Evolutionary conservation across 306 rosid genomes (phyloP), one percentile per base, ranked within the genome.

Genomic region (Sophora flavescens): DNA sequence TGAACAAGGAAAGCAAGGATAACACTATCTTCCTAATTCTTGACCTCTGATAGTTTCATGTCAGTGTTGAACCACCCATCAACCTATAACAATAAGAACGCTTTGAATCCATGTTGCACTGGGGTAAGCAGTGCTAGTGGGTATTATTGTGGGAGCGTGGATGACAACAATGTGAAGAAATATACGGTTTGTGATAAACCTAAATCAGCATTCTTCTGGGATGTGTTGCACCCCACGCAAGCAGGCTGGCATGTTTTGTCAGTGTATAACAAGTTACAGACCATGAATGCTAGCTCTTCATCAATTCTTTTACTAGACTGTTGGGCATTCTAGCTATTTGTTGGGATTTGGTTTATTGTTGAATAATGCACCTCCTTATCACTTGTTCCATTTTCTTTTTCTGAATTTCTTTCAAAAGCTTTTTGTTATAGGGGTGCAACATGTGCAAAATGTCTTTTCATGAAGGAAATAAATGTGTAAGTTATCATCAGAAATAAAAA

Each of bases 221-320:
- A 92, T 84, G 0, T 6, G 5, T 80, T 75, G 56, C 97, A 90
- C 45, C 97, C 97, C 1, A 80, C 96, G 12, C 92, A 92, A 50
- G 83, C 86, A 16, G 96, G 97, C 2, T 92, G 97, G 97, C 52
- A 50, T 9, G 93, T 89, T 63, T n/a, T n/a, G n/a, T n/a, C n/a
- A n/a, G 91, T 92, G 11, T 88, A 77, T 76, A 39, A 30, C 4
- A 62, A 77, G 52, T 28, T 82, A 51, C 10, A 47, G 38, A 17
- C 14, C 6, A 68, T 3, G 9, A 10, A 4, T 53, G 74, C 47
- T n/a, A n/a, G n/a, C n/a, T 35, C 30, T 81, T 54, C 63, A 32
- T 0, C 63, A 70, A 70, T 36, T 81, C 13, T 30, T 2, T 16
- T 3, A 16, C 32, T 63, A 17, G n/a, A 58, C 3, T 1, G 2